Base-by-base conservation (phyloP, 208 protist species). In the Strigomonas culicis region DNA sequence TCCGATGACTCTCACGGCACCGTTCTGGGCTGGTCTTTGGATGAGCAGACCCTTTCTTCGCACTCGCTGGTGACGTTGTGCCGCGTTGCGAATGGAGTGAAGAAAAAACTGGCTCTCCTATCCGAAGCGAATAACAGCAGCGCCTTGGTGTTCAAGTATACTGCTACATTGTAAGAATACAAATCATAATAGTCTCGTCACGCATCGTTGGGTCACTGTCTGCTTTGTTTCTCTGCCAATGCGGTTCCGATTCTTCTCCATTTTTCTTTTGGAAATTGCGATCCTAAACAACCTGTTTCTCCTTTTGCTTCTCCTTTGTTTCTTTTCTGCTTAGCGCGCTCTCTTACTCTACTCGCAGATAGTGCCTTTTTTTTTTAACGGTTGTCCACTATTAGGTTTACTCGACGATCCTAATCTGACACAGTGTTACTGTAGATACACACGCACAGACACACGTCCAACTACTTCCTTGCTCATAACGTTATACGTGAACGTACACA, bases 31-130 rank as follows among this genome's bases (percentile, higher is more conserved):
- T 93, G 85, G 84, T 77, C 21, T 44, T 70, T 28, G 66, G 61
- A 13, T 55, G 53, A 19, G 22, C 64, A 39, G 2, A 74, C 57
- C 36, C 15, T 68, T 21, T 70, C 60, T 15, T 57, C 73, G 1
- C 63, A 82, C 6, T 58, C 71, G 3, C 66, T 95, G 11, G 60
- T 95, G 17, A 78, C 74, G 0, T 58, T 93, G 10, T 80, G 79
- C 52, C 89, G 89, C 24, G 74, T 95, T 25, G 81, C 86, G n/a
- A 95, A 90, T 52, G 84, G 75, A 55, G 84, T 82, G 44, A 70
- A 76, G 22, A 95, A 95, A 57, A 70, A 76, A 50, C 44, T 79
- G 2, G 60, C 52, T 4, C 27, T 90, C 0, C 41, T 95, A 21
- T 66, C 84, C 43, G 68, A 60, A 17, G 52, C 30, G 28, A n/a